Conservation (phyloP, 2,329 filamentous ascomycete genomes). For the Scedosporium aurantiacum region DNA sequence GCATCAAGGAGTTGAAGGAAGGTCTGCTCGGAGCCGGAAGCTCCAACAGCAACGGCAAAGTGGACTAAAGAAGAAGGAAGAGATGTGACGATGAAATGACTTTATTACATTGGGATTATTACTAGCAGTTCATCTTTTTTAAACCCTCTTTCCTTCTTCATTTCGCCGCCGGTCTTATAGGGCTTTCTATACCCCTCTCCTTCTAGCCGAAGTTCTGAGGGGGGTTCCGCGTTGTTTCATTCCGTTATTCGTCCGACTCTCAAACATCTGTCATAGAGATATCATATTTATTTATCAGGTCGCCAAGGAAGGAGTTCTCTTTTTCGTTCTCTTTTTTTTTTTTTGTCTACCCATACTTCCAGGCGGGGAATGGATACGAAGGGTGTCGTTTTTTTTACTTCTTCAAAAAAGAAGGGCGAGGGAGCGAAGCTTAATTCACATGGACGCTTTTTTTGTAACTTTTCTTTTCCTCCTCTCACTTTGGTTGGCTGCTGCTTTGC, state of each 20-base stretch:
- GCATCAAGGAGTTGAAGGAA: constrained; percentile 47
- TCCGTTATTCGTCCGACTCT: neutral
- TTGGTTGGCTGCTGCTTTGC: neutral
- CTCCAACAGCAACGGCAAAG: constrained; percentile 35
- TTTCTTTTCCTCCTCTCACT: neutral
- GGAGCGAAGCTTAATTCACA: constrained; percentile 1
- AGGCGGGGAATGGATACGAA: neutral
- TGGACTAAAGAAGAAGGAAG: constrained; percentile 25
- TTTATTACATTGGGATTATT: constrained; percentile 1
- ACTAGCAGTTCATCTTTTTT: constrained; percentile 1
- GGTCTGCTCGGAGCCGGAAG: constrained; percentile 48
- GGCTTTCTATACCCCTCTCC: neutral
- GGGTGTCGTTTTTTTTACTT: constrained; percentile 1
- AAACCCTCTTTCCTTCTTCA: neutral
- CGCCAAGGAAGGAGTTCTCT: constrained; percentile 5
- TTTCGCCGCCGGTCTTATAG: neutral
- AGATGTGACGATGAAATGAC: constrained; percentile 3
- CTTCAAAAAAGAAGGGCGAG: constrained; percentile 1
- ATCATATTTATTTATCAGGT: neutral
- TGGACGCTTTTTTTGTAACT: neutral
- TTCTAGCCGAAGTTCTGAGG: neutral
- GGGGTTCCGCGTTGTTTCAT: neutral
- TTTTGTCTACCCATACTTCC: constrained; percentile 4
- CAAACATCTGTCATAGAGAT: neutral
- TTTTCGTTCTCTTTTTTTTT: constrained; percentile 8